A percentile compares a stretch with the other conserved stretches of the same genome.
phyloP scores from a whole-genome alignment of 768 basidiomycete genomes.

The Trametes cinnabarina region DNA sequence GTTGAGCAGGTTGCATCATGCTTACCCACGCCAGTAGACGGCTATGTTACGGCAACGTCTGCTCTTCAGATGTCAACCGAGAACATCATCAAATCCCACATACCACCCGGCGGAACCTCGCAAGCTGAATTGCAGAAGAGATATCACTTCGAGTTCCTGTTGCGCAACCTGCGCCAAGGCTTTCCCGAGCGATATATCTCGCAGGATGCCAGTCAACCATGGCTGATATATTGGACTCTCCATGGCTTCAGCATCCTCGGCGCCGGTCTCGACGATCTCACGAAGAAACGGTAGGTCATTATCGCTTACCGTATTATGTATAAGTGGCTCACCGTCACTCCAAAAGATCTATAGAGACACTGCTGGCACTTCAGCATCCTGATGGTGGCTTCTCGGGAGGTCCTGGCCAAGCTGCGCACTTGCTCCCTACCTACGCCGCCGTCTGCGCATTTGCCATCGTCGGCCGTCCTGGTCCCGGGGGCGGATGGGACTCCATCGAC shows the following conservation, averaged over 20 bases:
- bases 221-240: conserved; percentile 92
- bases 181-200: conserved; percentile 77
- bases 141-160: conserved; percentile 73
- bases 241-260: conserved; percentile 82
- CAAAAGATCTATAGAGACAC: conserved; percentile 71
- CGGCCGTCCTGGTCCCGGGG: conserved; percentile 66
- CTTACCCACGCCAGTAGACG: conserved; percentile 49
- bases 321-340: background rate
- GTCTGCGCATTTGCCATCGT: conserved; percentile 82
- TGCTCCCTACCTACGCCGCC: conserved; percentile 87
- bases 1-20: background rate
- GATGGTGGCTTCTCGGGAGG: conserved; percentile 93
- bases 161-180: conserved; percentile 69
- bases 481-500: conserved; percentile 87
- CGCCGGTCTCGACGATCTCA: conserved; percentile 72
- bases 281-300: conserved; percentile 65
- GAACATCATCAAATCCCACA: conserved; percentile 53
- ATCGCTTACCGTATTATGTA: background rate
- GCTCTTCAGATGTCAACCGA: conserved; percentile 64
- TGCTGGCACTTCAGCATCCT: conserved; percentile 80
- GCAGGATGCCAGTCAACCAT: conserved; percentile 93
- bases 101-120: conserved; percentile 36
- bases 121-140: conserved; percentile 48
- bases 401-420: conserved; percentile 81
- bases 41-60: conserved; percentile 63